Base-by-base conservation (phyloP, 306 rosid genomes). In the Ormosia semicastrata region DNA sequence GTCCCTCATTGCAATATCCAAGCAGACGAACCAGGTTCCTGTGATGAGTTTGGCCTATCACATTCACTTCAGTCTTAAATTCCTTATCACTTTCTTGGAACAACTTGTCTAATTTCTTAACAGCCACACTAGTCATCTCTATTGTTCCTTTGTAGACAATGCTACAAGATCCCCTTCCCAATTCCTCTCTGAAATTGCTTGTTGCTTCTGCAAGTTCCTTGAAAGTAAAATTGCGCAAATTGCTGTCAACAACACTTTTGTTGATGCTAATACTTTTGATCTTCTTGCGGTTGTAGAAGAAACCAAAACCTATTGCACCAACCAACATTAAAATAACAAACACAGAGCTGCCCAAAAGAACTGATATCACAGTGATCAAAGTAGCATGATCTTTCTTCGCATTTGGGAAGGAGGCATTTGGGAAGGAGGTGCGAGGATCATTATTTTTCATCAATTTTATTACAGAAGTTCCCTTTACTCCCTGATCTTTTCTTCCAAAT, bases 391-490 rank as follows among this genome's bases (percentile, higher is more conserved):
- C 73, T 41, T 83, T 80, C 24, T 57, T 66, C 5, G 2, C 32
- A 13, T 58, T 36, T 34, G 43, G 33, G 14, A 24, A 0, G 24
- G 24, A 24, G 24, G 24, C 24, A 24, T 57, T 44, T 15, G 39
- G 17, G 10, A 17, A 2, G 54, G 56, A 1, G 37, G 13, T 0
- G 44, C 1, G 60, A 10, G 8, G n/a, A n/a, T 60, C 80, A 65
- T 71, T 73, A 14, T 11, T 58, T 12, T 69, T 83, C 69, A 83
- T 87, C 60, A 83, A 40, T 78, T 89, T 89, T 39, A 89, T 29
- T 3, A 84, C 8, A 52, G 81, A 54, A 47, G 33, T 65, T 52
- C 9, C 82, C 1, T 39, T 34, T 66, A 66, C 32, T 65, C 41
- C 46, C 36, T 4, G 63, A 29, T 70, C 78, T 0, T 24, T 32